Percentiles rank a stretch among this genome's conserved stretches.
Conservation (phyloP, 345 rosid species). For the Arabis alpina region DNA sequence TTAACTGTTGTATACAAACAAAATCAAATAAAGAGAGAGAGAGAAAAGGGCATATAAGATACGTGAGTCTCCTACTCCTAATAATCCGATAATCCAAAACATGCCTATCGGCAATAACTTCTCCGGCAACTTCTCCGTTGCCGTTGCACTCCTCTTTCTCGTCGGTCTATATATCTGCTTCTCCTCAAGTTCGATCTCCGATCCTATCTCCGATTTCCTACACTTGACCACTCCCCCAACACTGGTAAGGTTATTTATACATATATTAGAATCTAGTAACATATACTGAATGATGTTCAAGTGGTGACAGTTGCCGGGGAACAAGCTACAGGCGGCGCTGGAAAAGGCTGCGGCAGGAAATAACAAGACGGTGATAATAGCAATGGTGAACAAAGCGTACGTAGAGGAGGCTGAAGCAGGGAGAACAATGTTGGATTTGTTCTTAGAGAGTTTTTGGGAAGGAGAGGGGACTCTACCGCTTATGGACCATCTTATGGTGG, state of each 20-base stretch:
- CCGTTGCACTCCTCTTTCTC: conserved; percentile 44
- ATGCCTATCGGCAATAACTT: conserved; percentile 43
- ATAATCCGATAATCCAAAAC: conserved; percentile 20
- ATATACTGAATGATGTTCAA: conserved; percentile 4
- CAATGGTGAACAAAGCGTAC: conserved; percentile 69
- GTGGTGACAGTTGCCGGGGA: conserved; percentile 40
- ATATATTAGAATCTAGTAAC: not conserved
- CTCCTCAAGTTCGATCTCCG: conserved; percentile 30
- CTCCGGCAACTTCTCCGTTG: conserved; percentile 26
- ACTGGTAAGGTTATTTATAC: conserved; percentile 38
- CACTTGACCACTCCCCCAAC: not conserved
- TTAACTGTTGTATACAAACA: not conserved
- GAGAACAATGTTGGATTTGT: conserved; percentile 68
- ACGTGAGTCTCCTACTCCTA: conserved; percentile 26
- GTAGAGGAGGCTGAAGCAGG: conserved; percentile 52
- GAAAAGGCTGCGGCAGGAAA: conserved; percentile 59
- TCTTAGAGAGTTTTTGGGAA: conserved; percentile 76
- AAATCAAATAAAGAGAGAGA: not conserved
- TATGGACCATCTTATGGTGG: conserved; percentile 59
- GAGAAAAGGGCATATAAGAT: not conserved
- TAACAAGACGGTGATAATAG: conserved; percentile 66
- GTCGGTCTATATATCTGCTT: conserved; percentile 47
- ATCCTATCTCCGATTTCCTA: conserved; percentile 34
- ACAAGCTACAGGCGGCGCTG: conserved; percentile 54
- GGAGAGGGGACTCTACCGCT: conserved; percentile 65